Evolutionary conservation across 208 protist genomes (phyloP).

Genomic region (Naegleria fowleri): DNA sequence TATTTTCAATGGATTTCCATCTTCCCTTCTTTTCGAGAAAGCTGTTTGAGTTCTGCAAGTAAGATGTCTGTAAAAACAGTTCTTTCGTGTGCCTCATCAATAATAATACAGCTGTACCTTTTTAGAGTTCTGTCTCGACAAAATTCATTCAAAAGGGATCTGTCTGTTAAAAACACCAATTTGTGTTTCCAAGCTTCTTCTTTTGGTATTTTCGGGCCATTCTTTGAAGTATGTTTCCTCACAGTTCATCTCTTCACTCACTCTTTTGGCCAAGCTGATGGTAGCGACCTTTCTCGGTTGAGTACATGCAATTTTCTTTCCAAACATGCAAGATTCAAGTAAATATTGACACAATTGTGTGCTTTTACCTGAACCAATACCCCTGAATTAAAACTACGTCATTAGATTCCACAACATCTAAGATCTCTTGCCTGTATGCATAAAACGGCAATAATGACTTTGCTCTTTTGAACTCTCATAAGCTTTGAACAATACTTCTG

Average conservation of each 20-base stretch:
- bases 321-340: neutral
- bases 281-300: conserved; percentile 19
- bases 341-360: conserved; percentile 31
- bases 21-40: conserved; percentile 40
- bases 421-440: conserved; percentile 61
- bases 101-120: conserved; percentile 47
- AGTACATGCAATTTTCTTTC: conserved; percentile 21
- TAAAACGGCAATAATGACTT: conserved; percentile 59
- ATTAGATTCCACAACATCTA: conserved; percentile 61
- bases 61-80: conserved; percentile 80
- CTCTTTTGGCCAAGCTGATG: conserved; percentile 1
- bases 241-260: neutral
- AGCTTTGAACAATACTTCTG: too few species aligned
- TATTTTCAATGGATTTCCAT: conserved; percentile 72
- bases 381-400: conserved; percentile 38
- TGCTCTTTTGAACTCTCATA: neutral
- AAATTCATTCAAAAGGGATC: conserved; percentile 63
- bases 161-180: conserved; percentile 70
- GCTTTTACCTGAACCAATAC: conserved; percentile 21
- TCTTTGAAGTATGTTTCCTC: neutral
- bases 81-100: conserved; percentile 67
- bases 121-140: conserved; percentile 50
- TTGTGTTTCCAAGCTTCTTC: conserved; percentile 35
- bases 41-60: conserved; percentile 69
- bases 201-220: neutral